These are phyloP conservation scores for Cladophialophora yegresii DNA, from an alignment of 2,329 filamentous ascomycete species.

Conservation along the genomic window DNA sequence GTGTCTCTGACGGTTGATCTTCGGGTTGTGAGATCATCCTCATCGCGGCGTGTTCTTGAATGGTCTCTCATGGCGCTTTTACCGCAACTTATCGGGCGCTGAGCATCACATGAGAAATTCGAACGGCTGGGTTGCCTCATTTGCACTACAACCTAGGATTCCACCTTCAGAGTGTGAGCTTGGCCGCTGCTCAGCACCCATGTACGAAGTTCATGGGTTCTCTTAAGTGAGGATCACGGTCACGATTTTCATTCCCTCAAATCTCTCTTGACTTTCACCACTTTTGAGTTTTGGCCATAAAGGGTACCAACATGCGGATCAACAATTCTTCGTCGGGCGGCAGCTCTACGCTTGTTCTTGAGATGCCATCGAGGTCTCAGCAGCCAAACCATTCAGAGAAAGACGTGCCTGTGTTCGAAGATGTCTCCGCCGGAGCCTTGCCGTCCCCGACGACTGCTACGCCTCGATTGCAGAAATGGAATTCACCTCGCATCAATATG, in stretches of 20 bases:
- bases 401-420: slow-evolving; percentile 7
- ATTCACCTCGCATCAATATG: slow-evolving; percentile 60
- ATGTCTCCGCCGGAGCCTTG: slow-evolving; percentile 36
- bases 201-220: not conserved
- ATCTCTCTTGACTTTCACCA: not conserved
- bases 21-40: slow-evolving; percentile 15
- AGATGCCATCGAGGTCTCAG: slow-evolving; percentile 17
- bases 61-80: not conserved
- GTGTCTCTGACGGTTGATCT: slow-evolving; percentile 4
- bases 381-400: slow-evolving; percentile 6
- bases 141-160: not conserved
- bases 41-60: not conserved
- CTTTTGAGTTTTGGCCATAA: not conserved
- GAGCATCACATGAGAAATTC: not conserved
- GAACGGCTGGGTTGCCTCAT: slow-evolving; percentile 2
- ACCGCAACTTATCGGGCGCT: not conserved
- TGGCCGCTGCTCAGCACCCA: not conserved
- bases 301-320: slow-evolving; percentile 10
- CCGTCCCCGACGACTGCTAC: slow-evolving; percentile 51
- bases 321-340: slow-evolving; percentile 9
- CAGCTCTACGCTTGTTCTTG: slow-evolving; percentile 24
- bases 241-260: not conserved
- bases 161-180: not conserved
- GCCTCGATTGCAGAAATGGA: slow-evolving; percentile 61
- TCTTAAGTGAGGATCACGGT: not conserved